Conservation (phyloP, 495 filamentous ascomycete species). For the Penicillium subrubescens region DNA sequence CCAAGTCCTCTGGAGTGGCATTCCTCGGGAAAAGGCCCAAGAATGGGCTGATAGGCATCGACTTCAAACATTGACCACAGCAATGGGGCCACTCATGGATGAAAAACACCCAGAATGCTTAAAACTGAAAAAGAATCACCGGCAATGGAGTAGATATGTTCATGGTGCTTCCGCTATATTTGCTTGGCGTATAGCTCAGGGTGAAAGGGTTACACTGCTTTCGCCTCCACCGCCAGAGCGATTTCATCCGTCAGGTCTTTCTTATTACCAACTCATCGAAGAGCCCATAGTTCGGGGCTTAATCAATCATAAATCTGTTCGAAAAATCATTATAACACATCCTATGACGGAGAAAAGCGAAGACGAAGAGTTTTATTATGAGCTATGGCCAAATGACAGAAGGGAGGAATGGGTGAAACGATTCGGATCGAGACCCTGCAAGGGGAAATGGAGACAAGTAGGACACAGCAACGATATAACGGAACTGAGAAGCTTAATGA, state of each 20-base stretch:
- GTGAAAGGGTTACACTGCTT: not conserved
- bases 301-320: not conserved
- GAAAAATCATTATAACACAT: not conserved
- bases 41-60: constrained; percentile 1
- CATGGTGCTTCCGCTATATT: constrained; percentile 4
- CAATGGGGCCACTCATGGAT: constrained; percentile 2
- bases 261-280: constrained; percentile 1
- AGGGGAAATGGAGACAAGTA: constrained; percentile 1
- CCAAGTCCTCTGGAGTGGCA: constrained; percentile 5
- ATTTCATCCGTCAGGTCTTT: constrained; percentile 3
- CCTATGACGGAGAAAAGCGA: not conserved
- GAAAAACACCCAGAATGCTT: constrained; percentile 1
- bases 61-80: constrained; percentile 3
- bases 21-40: not conserved
- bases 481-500: constrained; percentile 1
- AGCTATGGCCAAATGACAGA: constrained; percentile 1
- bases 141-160: constrained; percentile 1
- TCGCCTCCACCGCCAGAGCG: constrained; percentile 3
- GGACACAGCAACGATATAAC: not conserved
- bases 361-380: constrained; percentile 2
- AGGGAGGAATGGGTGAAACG: not conserved
- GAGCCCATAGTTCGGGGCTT: not conserved
- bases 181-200: constrained; percentile 1
- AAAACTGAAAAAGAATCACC: not conserved
- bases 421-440: not conserved